Conservation (phyloP, 768 basidiomycete species). For the Tulasnella sp. region DNA sequence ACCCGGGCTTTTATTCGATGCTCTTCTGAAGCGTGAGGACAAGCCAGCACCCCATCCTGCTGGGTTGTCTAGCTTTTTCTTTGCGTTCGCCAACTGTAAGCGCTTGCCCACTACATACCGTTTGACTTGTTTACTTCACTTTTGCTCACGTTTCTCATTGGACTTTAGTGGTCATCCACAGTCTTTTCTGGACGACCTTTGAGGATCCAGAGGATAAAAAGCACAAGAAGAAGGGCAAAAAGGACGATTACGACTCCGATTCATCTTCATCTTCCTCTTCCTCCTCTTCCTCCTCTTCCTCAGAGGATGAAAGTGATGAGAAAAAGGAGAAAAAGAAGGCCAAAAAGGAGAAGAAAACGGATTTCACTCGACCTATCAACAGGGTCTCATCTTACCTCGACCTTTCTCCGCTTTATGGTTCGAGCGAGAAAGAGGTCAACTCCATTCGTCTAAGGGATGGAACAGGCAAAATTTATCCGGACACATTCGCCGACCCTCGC, state of each 20-base stretch:
- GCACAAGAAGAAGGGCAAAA: too few relatives aligned
- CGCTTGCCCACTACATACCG: too few relatives aligned
- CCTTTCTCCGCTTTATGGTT: slow-evolving; percentile 42
- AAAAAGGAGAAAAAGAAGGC: too few relatives aligned
- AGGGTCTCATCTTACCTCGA: slow-evolving; percentile 32
- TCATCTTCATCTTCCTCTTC: too few relatives aligned
- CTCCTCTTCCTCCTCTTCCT: too few relatives aligned
- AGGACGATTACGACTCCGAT: too few relatives aligned
- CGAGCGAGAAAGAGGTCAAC: slow-evolving; percentile 43
- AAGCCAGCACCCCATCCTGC: slow-evolving; percentile 34
- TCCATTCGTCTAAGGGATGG: slow-evolving; percentile 41
- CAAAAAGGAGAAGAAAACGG: too few relatives aligned
- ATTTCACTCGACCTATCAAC: slow-evolving; percentile 8
- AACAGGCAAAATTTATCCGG: slow-evolving; percentile 63
- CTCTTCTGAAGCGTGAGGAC: slow-evolving; percentile 39
- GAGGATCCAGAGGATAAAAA: too few relatives aligned
- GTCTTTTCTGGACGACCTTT: slow-evolving; percentile 34
- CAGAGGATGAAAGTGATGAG: too few relatives aligned
- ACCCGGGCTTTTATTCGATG: slow-evolving; percentile 43
- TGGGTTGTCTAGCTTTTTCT: slow-evolving; percentile 35
- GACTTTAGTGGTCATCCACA: slow-evolving; percentile 24
- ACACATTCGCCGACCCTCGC: slow-evolving; percentile 75
- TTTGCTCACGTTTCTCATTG: neutral
- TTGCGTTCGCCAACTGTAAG: slow-evolving; percentile 33
- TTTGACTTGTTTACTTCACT: neutral